Conservation (phyloP, 2,329 filamentous ascomycete genomes). For the Nectriaceae sp. region DNA sequence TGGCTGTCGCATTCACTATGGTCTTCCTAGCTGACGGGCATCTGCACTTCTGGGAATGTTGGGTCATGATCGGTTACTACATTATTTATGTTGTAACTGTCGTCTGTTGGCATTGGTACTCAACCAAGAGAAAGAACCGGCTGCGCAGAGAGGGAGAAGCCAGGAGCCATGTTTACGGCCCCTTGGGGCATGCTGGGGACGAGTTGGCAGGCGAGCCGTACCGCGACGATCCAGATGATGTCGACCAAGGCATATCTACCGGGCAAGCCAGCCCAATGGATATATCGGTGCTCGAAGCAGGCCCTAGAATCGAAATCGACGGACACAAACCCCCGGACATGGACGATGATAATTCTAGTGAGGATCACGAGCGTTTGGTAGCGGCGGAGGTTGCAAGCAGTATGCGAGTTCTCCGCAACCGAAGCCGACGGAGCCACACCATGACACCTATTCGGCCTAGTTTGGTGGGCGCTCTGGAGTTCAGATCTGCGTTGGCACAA, state of each 20-base stretch:
- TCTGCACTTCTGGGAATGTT: conserved; percentile 86
- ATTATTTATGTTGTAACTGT: conserved; percentile 86
- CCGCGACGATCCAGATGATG: conserved; percentile 55
- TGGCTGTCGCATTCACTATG: conserved; percentile 85
- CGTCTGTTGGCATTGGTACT: conserved; percentile 89
- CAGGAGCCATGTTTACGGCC: conserved; percentile 70
- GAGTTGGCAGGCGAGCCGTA: conserved; percentile 61
- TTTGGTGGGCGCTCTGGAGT: conserved; percentile 90
- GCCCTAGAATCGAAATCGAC: conserved; percentile 50
- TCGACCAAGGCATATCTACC: conserved; percentile 20
- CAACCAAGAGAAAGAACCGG: conserved; percentile 60
- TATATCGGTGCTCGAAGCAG: conserved; percentile 46
- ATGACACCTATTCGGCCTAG: conserved; percentile 89
- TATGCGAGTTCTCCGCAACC: conserved; percentile 82
- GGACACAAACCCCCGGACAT: conserved; percentile 38
- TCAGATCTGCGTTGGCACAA: conserved; percentile 86
- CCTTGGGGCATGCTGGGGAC: conserved; percentile 52
- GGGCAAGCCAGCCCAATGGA: conserved; percentile 31
- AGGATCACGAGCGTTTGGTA: conserved; percentile 62
- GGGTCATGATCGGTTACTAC: conserved; percentile 89
- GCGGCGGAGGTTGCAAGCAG: conserved; percentile 86
- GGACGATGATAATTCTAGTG: conserved; percentile 49
- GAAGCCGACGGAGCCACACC: conserved; percentile 67
- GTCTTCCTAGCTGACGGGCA: conserved; percentile 82
- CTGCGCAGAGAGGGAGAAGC: conserved; percentile 70